Percentiles rank a stretch among this genome's conserved stretches.
These are phyloP conservation scores for Zoysia japonica DNA, from an alignment of 176 grass and related monocot genomes.

Conservation along the genomic window DNA sequence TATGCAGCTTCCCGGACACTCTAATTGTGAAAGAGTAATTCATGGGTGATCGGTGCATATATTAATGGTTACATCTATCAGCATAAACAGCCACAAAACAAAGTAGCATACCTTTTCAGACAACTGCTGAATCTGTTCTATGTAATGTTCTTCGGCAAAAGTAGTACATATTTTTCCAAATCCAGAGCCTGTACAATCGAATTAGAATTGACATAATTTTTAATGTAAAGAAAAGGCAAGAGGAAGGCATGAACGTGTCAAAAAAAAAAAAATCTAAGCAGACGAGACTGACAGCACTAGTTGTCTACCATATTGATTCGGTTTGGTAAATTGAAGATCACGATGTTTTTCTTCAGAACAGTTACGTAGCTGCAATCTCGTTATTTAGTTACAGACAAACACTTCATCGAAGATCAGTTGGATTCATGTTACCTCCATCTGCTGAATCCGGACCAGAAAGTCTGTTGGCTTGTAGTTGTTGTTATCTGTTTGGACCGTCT, in stretches of 20 bases:
- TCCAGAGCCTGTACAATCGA: slow-evolving; percentile 44
- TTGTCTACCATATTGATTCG: neutral
- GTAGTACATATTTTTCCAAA: slow-evolving; percentile 44
- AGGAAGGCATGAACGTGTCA: neutral
- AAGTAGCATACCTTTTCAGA: slow-evolving; percentile 60
- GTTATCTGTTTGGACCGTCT: too few relatives aligned
- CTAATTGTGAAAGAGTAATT: neutral
- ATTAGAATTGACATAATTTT: slow-evolving; percentile 30
- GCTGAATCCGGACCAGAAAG: slow-evolving; percentile 43
- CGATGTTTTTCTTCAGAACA: neutral
- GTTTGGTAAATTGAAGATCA: neutral
- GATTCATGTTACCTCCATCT: slow-evolving; percentile 35
- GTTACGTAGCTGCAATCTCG: neutral
- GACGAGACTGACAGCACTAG: neutral
- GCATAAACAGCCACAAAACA: neutral
- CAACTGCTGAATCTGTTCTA: slow-evolving; percentile 58
- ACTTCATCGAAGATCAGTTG: slow-evolving; percentile 2
- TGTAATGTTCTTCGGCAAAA: slow-evolving; percentile 43
- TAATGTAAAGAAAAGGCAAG: neutral
- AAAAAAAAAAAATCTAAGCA: neutral
- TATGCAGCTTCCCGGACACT: neutral
- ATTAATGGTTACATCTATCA: neutral
- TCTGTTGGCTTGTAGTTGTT: slow-evolving; percentile 62
- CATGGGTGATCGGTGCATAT: neutral
- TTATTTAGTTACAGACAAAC: slow-evolving; percentile 6